Conservation (phyloP, 306 rosid species). For the Carpinus fangiana region DNA sequence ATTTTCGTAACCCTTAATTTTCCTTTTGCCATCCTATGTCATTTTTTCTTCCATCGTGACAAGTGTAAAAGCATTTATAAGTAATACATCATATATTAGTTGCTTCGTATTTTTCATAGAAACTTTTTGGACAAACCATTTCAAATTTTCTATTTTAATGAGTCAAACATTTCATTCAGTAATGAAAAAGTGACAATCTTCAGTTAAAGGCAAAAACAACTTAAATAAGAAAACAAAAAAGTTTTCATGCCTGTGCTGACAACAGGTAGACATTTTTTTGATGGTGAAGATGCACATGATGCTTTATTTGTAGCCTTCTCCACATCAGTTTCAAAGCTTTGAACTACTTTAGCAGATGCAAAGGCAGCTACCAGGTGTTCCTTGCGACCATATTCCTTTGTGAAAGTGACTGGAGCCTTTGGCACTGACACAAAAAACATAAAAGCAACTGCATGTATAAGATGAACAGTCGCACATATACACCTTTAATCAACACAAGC, state of each 20-base stretch:
- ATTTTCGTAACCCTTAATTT: too few species aligned
- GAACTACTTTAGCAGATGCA: not conserved
- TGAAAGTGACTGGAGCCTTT: not conserved
- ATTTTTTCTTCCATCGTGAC: too few species aligned
- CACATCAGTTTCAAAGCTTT: not conserved
- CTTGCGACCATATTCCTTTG: not conserved
- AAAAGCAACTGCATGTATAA: not conserved
- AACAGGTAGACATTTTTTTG: conserved; percentile 1
- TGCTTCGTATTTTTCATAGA: not conserved
- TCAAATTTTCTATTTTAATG: too few species aligned
- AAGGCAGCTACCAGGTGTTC: not conserved
- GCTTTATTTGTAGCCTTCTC: conserved; percentile 8
- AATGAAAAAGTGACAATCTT: too few species aligned
- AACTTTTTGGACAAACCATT: too few species aligned
- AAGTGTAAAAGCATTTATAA: too few species aligned
- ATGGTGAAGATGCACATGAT: not conserved
- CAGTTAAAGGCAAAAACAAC: too few species aligned
- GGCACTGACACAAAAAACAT: conserved; percentile 1
- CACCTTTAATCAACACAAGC: not conserved
- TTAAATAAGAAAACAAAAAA: not conserved
- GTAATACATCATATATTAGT: too few species aligned
- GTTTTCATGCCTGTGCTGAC: not conserved
- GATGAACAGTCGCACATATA: not conserved
- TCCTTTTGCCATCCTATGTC: not conserved
- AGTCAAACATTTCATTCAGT: not conserved